Evolutionary conservation across 495 filamentous ascomycete species (phyloP), one percentile per base, ranked within the genome.

Genomic region (Talaromyces trachyspermus): DNA sequence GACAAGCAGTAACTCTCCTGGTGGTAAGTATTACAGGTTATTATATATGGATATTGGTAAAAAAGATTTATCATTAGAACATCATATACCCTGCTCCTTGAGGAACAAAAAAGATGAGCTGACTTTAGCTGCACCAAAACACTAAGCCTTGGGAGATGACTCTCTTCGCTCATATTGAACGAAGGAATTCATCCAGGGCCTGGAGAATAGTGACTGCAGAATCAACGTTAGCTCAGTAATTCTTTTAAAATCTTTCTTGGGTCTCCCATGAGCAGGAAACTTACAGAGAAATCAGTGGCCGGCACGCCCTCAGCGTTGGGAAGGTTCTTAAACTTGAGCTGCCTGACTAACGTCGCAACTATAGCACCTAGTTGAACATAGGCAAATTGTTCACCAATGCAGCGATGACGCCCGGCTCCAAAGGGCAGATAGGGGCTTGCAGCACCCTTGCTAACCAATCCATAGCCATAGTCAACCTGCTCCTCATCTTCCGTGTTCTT

Each of bases 341-440:
- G 54, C 29, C 90, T 72, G 38, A 95, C 83, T 40, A 90, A 70
- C 24, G 78, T 83, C n/a, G 84, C 86, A 40, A 84, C 68, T 54
- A 98, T 95, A 9, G 86, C 88, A 49, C 80, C 79, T 37, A 98
- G 71, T 64, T 98, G 91, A 51, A 95, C 74, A 60, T 94, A 95
- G 46, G 92, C 92, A 60, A 96, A 98, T 57, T 95, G 89, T 69
- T 96, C 92, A 38, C 92, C 92, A 57, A 98, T 96, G 63, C 92
- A 98, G 8, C 92, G 69, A 66, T 98, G 92, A 43, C 92, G 73
- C 4, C 92, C 92, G 1, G 89, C 92, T 2, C 92, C 92, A 59
- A 98, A 98, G 0, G 92, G 92, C 14, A 98, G 74, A 66, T 96
- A 98, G 1, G 92, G 90, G 39, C 83, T 89, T 22, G 69, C 70